Evolutionary conservation across 306 rosid species (phyloP), one percentile per base, ranked within the genome.

Genomic region (Abrus precatorius): DNA sequence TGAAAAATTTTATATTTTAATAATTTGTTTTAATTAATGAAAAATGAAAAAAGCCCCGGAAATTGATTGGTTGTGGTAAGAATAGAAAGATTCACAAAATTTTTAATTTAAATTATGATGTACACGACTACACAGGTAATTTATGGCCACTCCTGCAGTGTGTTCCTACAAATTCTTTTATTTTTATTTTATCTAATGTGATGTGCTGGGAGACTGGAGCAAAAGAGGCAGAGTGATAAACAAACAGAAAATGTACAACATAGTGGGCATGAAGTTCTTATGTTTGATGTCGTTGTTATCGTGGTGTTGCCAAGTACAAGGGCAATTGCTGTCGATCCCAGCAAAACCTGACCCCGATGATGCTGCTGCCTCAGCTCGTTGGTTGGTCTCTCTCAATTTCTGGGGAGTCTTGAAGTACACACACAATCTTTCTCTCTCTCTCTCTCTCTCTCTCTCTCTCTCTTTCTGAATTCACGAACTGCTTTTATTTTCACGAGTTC

Each of bases 341-440:
- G 43, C 83, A 4, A 94, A 92, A 87, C 97, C 97, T 49, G 85
- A 88, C 91, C 97, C 92, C 3, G 43, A 84, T 10, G 66, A 88
- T 54, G 90, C 93, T 62, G 89, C 91, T 6, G 93, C 93, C 3
- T 83, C 91, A 38, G 97, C 98, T 80, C 98, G 97, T 33, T 92
- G 98, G 97, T 79, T 94, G 81, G 86, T 89, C 77, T 83, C 97
- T 48, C 86, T 80, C 76, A 94, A 88, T 82, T 85, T 77, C 52
- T 94, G 93, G 98, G 98, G 97, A 7, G 94, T 88, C 86, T 74
- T 92, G 70, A 92, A 86, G 98, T 91, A 87, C 11, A 13, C 8
- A 8, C 69, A 38, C 12, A 56, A 84, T n/a, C 55, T 45, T 67
- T 54, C 40, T 9, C 41, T 11, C 49, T 14, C n/a, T 75, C n/a